A percentile compares a stretch with the other conserved stretches of the same genome.
Evolutionary conservation across 148 eudicot species (phyloP).

Genomic region (Simmondsia chinensis): DNA sequence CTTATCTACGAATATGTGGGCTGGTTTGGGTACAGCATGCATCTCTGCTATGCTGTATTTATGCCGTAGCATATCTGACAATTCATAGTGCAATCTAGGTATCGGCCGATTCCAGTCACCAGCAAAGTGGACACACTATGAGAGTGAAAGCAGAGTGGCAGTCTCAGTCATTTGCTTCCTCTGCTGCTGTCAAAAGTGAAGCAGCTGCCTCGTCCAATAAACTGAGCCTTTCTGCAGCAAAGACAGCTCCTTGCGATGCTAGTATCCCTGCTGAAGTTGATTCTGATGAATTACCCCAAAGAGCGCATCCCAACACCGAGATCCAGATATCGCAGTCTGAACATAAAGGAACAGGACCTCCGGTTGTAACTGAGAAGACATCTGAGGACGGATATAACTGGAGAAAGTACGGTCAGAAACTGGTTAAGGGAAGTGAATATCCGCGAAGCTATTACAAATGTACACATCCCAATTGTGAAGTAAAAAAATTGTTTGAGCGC

Average conservation of each 20-base stretch:
- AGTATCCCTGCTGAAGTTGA: constrained; percentile 27
- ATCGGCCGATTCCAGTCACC: constrained; percentile 35
- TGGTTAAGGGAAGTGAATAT: constrained; percentile 95
- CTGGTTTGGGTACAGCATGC: too few species aligned
- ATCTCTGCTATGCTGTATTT: not conserved
- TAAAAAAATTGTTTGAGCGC: constrained; percentile 91
- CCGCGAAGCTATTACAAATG: constrained; percentile 99
- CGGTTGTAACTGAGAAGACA: constrained; percentile 55
- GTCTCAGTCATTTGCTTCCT: constrained; percentile 33
- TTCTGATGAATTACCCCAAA: constrained; percentile 32
- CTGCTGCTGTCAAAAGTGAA: constrained; percentile 31
- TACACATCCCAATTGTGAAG: constrained; percentile 93
- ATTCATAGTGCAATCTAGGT: constrained; percentile 27
- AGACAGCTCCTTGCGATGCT: constrained; percentile 16
- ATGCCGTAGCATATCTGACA: constrained; percentile 6
- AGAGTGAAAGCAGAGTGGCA: constrained; percentile 31
- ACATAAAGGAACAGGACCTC: constrained; percentile 33
- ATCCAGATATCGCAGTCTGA: constrained; percentile 41
- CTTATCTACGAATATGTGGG: too few species aligned
- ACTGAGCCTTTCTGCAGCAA: constrained; percentile 15
- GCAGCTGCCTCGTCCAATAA: constrained; percentile 30
- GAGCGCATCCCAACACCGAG: constrained; percentile 23
- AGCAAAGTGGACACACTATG: constrained; percentile 28
- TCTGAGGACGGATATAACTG: constrained; percentile 97
- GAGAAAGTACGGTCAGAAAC: constrained; percentile 98